Base-by-base conservation (phyloP, 1,139 yeast genomes). In the Yamadazyma sp. region DNA sequence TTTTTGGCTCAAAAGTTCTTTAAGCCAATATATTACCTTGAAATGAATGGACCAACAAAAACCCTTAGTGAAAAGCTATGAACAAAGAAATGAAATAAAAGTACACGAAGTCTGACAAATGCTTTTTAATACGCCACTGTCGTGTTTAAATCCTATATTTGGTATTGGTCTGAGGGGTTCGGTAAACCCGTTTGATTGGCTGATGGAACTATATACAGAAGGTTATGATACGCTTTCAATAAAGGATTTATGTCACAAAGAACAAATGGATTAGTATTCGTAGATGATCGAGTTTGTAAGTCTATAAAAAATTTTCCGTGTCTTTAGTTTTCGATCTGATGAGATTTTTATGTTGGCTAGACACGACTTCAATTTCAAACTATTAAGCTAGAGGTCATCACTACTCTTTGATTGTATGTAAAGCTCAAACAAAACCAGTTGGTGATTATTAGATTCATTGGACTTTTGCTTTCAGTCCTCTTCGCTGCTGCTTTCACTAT, bases 261-360 rank as follows among this genome's bases (percentile, higher is more conserved):
- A 27, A 6, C 10, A 27, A 27, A 27, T 27, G 29, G 29, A 27
- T 27, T 11, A 27, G 29, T 27, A 15, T 14, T 27, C 20, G 29
- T 27, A 27, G 20, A 15, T 27, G 29, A 15, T 27, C 14, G 12
- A 27, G 29, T 15, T 27, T 27, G 10, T 27, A 27, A 6, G 25
- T 35, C 13, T 30, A 32, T 23, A 31, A 36, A 40, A 40, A 40
- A 29, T 40, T 40, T 40, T 38, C 37, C 28, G 35, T 26, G 26
- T 26, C 13, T 33, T 25, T 9, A 15, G 15, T 14, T 27, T n/a
- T 39, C 38, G 44, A 41, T 41, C 42, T 42, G 45, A 42, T 39
- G 42, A 41, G 44, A 36, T 31, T 27, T 18, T 25, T 12, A 26
- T 18, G 22, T 33, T 23, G 17, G 17, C 6, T 3, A 18, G 6